Conservation (phyloP, 495 filamentous ascomycete species). For the Bacidia gigantensis region DNA sequence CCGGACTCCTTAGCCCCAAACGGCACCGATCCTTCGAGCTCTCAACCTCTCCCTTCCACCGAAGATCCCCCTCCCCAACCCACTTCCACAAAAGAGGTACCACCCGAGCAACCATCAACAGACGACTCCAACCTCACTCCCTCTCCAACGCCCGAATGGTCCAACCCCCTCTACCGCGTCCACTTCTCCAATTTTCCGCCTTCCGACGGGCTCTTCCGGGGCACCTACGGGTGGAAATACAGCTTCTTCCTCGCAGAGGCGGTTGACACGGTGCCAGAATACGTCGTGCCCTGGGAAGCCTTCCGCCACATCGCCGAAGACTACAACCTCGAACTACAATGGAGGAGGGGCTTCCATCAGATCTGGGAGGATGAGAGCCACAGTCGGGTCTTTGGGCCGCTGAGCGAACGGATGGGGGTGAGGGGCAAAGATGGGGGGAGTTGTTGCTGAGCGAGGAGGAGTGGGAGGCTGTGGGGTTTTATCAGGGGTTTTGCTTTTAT, state of each 20-base stretch:
- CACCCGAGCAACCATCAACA: neutral
- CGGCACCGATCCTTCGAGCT: neutral
- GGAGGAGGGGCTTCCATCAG: slow-evolving; percentile 75
- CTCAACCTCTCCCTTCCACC: too few species aligned
- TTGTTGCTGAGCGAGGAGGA: slow-evolving; percentile 64
- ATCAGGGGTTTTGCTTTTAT: slow-evolving; percentile 88
- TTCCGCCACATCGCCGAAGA: slow-evolving; percentile 90
- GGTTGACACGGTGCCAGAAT: slow-evolving; percentile 91
- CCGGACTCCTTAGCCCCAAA: neutral
- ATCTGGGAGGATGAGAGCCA: slow-evolving; percentile 85
- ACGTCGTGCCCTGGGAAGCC: slow-evolving; percentile 95
- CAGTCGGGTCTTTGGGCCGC: slow-evolving; percentile 56
- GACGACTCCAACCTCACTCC: slow-evolving; percentile 9
- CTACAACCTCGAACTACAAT: slow-evolving; percentile 89
- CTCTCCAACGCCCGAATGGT: slow-evolving; percentile 51
- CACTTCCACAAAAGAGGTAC: neutral
- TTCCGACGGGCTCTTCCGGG: slow-evolving; percentile 65
- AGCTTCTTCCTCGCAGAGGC: slow-evolving; percentile 91
- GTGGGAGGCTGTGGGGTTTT: slow-evolving; percentile 73
- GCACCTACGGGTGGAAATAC: slow-evolving; percentile 95
- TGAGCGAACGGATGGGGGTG: slow-evolving; percentile 92
- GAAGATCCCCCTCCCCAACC: neutral
- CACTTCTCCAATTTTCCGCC: slow-evolving; percentile 71
- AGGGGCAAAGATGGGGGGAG: slow-evolving; percentile 52
- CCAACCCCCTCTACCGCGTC: slow-evolving; percentile 82